phyloP scores from a whole-genome alignment of 306 rosid species.

The Prunus persica region DNA sequence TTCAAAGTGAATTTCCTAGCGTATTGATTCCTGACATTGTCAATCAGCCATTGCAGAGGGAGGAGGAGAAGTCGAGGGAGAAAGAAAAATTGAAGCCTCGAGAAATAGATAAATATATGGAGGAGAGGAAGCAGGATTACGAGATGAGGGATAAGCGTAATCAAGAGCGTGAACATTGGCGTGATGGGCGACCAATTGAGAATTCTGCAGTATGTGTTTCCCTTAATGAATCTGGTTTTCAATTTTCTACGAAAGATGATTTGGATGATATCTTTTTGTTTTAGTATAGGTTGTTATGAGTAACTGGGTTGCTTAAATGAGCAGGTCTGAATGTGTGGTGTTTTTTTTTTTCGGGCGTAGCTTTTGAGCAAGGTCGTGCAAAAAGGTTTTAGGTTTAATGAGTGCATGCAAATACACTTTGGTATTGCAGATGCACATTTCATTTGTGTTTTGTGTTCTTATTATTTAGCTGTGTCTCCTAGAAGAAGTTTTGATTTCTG shows the following conservation, averaged over 20 bases:
- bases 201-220: slow-evolving; percentile 59
- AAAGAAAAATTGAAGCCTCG: slow-evolving; percentile 90
- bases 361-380: not conserved
- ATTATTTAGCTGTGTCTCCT: not conserved
- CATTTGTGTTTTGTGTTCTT: not conserved
- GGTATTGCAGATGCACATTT: not conserved
- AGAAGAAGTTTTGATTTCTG: not conserved
- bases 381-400: not conserved
- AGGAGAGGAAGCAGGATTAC: slow-evolving; percentile 96
- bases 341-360: not conserved
- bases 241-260: not conserved
- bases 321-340: not conserved
- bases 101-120: slow-evolving; percentile 91
- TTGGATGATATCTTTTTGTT: not conserved
- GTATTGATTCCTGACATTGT: slow-evolving; percentile 27
- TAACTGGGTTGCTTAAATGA: not conserved
- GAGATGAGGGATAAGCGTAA: slow-evolving; percentile 93
- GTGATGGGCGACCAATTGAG: slow-evolving; percentile 72
- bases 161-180: slow-evolving; percentile 87
- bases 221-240: slow-evolving; percentile 6
- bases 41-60: slow-evolving; percentile 55
- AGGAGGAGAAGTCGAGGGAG: slow-evolving; percentile 88
- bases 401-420: not conserved
- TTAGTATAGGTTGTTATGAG: not conserved
- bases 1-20: slow-evolving; percentile 6